Percentiles rank a stretch among this genome's conserved stretches.
These are phyloP conservation scores for Capsella rubella DNA, from an alignment of 441 rosid genomes.

Conservation along the genomic window DNA sequence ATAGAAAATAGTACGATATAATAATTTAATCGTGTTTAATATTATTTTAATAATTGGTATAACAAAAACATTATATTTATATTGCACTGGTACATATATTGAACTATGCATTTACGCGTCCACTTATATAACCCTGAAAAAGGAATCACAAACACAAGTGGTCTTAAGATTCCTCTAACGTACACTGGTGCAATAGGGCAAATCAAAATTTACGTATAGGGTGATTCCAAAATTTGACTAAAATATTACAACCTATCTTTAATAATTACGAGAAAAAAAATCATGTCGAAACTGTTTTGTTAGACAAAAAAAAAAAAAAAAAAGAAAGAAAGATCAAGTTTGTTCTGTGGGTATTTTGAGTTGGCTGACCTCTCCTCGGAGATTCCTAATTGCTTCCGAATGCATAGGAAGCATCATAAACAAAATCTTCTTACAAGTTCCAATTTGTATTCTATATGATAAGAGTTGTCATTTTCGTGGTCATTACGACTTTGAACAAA, in stretches of 20 bases:
- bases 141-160: neutral
- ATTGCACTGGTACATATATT: neutral
- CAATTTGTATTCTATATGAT: neutral
- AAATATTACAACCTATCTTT: neutral
- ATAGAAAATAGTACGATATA: neutral
- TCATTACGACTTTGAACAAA: conserved; percentile 10
- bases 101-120: neutral
- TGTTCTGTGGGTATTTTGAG: neutral
- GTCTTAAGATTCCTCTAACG: neutral
- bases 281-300: neutral
- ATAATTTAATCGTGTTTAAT: too few species aligned
- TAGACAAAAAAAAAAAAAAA: too few species aligned
- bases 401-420: neutral
- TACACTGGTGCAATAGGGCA: neutral
- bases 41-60: too few species aligned
- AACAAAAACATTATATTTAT: too few species aligned
- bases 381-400: too few species aligned
- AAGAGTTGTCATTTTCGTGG: conserved; percentile 30
- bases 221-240: neutral
- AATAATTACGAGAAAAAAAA: neutral
- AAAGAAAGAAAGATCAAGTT: too few species aligned
- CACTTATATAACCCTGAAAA: neutral
- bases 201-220: neutral
- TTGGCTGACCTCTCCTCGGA: neutral
- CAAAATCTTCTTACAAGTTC: neutral